Conservation (phyloP, 1,284 basidiomycete genomes). For the Wolfiporia cocos region DNA sequence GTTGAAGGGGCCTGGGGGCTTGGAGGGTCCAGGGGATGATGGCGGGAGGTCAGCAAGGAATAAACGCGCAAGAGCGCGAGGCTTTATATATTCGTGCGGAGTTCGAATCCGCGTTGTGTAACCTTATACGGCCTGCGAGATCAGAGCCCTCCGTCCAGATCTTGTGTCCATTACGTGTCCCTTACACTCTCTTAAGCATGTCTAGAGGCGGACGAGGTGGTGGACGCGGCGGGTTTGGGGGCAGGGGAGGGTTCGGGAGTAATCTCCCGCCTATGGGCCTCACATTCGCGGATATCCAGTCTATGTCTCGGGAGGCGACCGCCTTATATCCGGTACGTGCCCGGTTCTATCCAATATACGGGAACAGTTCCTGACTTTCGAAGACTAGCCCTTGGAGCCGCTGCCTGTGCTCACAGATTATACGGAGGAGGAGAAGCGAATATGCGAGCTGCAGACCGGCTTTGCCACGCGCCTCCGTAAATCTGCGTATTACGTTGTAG, state of each 20-base stretch:
- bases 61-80: constrained; percentile 14
- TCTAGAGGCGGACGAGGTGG: constrained; percentile 53
- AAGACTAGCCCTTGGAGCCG: constrained; percentile 52
- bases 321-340: constrained; percentile 69
- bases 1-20: constrained; percentile 9
- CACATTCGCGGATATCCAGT: constrained; percentile 71
- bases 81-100: constrained; percentile 16
- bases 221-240: constrained; percentile 50
- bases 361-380: too few relatives aligned
- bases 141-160: background rate
- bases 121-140: constrained; percentile 9
- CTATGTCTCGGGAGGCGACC: constrained; percentile 65
- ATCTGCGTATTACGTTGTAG: constrained; percentile 70
- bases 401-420: constrained; percentile 60
- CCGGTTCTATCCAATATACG: background rate
- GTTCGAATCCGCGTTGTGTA: constrained; percentile 12
- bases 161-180: background rate
- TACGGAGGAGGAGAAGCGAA: constrained; percentile 54
- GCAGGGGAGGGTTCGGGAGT: constrained; percentile 29
- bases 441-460: constrained; percentile 60
- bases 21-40: constrained; percentile 13
- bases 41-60: constrained; percentile 21
- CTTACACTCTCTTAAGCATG: constrained; percentile 31
- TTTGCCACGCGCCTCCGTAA: constrained; percentile 56
- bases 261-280: constrained; percentile 69